phyloP scores from a whole-genome alignment of 352 stramenopile genomes.

The Thalassiosira exigua region DNA sequence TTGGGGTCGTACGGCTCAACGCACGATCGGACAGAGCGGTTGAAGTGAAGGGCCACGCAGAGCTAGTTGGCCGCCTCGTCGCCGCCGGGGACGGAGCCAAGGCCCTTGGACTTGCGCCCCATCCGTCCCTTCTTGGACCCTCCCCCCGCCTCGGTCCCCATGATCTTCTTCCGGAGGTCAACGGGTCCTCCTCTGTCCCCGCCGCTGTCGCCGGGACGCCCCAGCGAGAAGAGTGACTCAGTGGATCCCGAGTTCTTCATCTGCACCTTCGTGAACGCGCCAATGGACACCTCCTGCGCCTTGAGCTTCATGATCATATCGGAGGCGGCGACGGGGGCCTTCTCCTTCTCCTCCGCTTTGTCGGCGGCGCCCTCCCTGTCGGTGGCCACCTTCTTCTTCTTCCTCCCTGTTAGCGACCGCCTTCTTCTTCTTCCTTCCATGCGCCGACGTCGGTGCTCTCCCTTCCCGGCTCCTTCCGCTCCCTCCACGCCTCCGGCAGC shows the following conservation, averaged over 20 bases:
- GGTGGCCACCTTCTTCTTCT: conserved; percentile 45
- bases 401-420: conserved; percentile 17
- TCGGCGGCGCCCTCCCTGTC: conserved; percentile 5
- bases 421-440: conserved; percentile 22
- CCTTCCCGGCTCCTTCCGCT: no score
- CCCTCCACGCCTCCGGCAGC: no score
- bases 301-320: conserved; percentile 73
- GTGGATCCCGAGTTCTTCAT: conserved; percentile 68
- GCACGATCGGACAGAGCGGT: conserved; percentile 69
- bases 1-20: conserved; percentile 77
- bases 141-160: conserved; percentile 41
- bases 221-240: conserved; percentile 46
- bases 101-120: conserved; percentile 71
- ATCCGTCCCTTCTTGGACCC: conserved; percentile 46
- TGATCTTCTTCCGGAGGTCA: conserved; percentile 36
- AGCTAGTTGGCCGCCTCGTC: conserved; percentile 72
- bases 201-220: conserved; percentile 22
- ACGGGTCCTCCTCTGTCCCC: conserved; percentile 26
- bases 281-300: conserved; percentile 81
- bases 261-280: conserved; percentile 66
- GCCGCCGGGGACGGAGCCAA: conserved; percentile 58
- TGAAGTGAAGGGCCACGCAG: conserved; percentile 73
- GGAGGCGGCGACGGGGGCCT: conserved; percentile 44
- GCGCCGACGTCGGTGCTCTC: no score
- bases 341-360: conserved; percentile 14